A percentile compares a stretch with the other conserved stretches of the same genome.
These are phyloP conservation scores for Garcia nutans DNA, from an alignment of 345 rosid species.

Conservation along the genomic window DNA sequence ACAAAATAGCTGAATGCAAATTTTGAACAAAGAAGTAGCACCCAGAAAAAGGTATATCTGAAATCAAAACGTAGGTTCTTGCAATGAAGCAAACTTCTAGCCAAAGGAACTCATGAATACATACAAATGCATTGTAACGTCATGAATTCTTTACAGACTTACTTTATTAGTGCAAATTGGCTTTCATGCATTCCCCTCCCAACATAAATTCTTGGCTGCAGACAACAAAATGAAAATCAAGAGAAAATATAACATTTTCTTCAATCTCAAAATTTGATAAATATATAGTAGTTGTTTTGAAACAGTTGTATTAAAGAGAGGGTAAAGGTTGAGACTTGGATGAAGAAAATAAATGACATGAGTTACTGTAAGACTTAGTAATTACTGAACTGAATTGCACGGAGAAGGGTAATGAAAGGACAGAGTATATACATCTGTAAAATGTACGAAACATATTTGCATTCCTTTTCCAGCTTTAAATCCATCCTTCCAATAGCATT, in stretches of 20 bases:
- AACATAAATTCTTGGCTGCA: conserved; percentile 89
- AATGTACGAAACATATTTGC: not conserved
- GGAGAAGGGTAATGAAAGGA: not conserved
- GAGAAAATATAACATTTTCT: conserved; percentile 17
- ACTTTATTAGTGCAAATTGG: conserved; percentile 85
- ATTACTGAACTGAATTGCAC: not conserved
- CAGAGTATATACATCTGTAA: not conserved
- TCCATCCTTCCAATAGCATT: not conserved
- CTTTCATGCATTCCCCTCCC: conserved; percentile 99
- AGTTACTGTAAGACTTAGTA: not conserved
- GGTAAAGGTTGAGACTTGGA: not conserved
- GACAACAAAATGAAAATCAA: conserved; percentile 25
- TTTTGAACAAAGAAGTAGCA: conserved; percentile 69
- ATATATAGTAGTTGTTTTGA: not conserved
- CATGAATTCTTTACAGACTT: conserved; percentile 34
- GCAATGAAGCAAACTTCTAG: conserved; percentile 5
- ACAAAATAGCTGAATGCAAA: conserved; percentile 70
- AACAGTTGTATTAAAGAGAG: not conserved
- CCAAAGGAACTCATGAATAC: conserved; percentile 10
- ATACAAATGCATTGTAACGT: not conserved
- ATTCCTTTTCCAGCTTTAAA: not conserved
- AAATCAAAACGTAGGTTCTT: conserved; percentile 23
- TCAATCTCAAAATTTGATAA: not conserved
- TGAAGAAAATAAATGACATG: conserved; percentile 7
- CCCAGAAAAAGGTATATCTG: conserved; percentile 94